phyloP scores from a whole-genome alignment of 192 early-diverging fungal genomes.

The Entomortierella lignicola region DNA sequence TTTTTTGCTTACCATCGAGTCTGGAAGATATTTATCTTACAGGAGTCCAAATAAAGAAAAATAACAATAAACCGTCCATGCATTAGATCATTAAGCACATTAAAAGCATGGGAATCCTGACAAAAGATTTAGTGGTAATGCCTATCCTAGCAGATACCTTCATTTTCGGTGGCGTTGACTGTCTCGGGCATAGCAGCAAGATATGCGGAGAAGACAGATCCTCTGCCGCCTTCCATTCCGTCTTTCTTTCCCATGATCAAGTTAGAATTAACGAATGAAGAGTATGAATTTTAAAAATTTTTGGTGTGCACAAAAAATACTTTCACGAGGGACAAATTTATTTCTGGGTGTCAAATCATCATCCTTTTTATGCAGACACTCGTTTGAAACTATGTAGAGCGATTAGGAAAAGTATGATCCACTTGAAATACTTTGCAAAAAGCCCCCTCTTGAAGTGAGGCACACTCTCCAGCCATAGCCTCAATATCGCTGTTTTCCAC shows the following conservation, averaged over 20 bases:
- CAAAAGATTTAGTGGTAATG: background rate
- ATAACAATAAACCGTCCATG: too few species aligned
- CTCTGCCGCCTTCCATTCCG: constrained; percentile 22
- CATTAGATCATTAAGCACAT: too few species aligned
- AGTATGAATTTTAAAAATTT: background rate
- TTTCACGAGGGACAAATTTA: too few species aligned
- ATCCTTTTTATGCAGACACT: too few species aligned
- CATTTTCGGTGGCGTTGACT: background rate
- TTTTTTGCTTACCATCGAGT: constrained; percentile 46
- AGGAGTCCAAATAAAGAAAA: background rate
- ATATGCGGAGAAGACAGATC: constrained; percentile 33
- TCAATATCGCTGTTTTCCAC: background rate
- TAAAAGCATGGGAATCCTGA: background rate
- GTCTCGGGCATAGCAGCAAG: constrained; percentile 28
- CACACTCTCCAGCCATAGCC: background rate
- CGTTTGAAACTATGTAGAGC: too few species aligned
- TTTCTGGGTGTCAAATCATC: too few species aligned
- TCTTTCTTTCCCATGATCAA: constrained; percentile 42
- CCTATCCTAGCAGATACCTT: constrained; percentile 8
- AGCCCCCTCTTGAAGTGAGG: constrained; percentile 16
- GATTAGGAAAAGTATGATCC: constrained; percentile 2
- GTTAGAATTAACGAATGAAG: background rate
- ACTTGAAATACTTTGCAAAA: constrained; percentile 14
- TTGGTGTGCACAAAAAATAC: too few species aligned
- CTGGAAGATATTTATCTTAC: constrained; percentile 34